A percentile compares a stretch with the other conserved stretches of the same genome.
Evolutionary conservation across 352 stramenopile species (phyloP).

Genomic region (Phytophthora foliorum): DNA sequence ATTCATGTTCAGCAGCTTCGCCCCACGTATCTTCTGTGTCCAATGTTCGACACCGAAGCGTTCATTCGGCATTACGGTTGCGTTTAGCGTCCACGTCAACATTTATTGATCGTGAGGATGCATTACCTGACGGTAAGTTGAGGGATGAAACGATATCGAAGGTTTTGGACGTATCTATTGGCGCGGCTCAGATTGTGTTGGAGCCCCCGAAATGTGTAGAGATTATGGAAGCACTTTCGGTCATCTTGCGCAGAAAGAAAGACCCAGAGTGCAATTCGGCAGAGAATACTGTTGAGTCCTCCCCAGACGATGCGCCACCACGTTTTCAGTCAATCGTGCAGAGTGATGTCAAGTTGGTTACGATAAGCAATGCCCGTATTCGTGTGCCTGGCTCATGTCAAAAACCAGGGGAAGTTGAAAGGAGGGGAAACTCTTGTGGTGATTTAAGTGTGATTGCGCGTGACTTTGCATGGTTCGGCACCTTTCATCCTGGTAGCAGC

Average conservation of each 20-base stretch:
- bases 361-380: conserved; percentile 42
- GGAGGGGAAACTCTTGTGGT: conserved; percentile 4
- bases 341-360: conserved; percentile 45
- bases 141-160: conserved; percentile 33
- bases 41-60: conserved; percentile 57
- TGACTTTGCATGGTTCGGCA: conserved; percentile 35
- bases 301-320: background rate
- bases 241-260: conserved; percentile 22
- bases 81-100: conserved; percentile 36
- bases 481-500: conserved; percentile 13
- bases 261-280: conserved; percentile 3
- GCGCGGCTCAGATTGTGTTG: conserved; percentile 33
- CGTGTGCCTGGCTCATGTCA: conserved; percentile 11
- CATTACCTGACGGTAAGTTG: background rate
- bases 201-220: conserved; percentile 39
- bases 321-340: conserved; percentile 20
- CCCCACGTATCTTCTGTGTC: conserved; percentile 23
- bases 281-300: conserved; percentile 2
- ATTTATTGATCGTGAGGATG: conserved; percentile 13
- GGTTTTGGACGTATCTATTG: conserved; percentile 51
- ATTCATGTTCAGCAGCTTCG: conserved; percentile 50
- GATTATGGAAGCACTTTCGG: conserved; percentile 34
- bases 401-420: background rate
- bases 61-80: conserved; percentile 73
- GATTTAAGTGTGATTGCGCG: conserved; percentile 25